A percentile compares a stretch with the other conserved stretches of the same genome.
These are phyloP conservation scores for Skeletonema menzelii DNA, from an alignment of 108 stramenopile species.

Conservation along the genomic window DNA sequence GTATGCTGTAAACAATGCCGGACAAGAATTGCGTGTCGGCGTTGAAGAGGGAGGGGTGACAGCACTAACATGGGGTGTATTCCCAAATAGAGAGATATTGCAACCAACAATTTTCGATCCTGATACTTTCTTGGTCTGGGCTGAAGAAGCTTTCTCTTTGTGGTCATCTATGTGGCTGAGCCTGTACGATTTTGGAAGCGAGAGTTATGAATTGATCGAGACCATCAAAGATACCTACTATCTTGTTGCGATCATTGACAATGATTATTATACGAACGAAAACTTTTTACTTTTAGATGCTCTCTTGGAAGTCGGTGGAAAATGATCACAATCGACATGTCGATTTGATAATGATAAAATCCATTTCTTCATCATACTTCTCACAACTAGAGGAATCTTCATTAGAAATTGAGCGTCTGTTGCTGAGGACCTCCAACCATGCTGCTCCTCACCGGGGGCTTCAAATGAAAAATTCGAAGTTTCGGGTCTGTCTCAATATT, in stretches of 20 bases:
- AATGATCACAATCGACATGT: slow-evolving; percentile 1
- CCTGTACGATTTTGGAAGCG: slow-evolving; percentile 88
- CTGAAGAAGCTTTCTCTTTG: slow-evolving; percentile 93
- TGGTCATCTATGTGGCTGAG: slow-evolving; percentile 94
- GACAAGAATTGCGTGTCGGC: slow-evolving; percentile 58
- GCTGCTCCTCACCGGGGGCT: slow-evolving; percentile 49
- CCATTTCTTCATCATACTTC: not conserved
- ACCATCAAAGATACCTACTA: slow-evolving; percentile 89
- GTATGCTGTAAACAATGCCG: slow-evolving; percentile 80
- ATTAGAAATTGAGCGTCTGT: slow-evolving; percentile 68
- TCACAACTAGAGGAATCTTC: no score
- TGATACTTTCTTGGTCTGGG: slow-evolving; percentile 89
- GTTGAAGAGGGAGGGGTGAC: slow-evolving; percentile 69
- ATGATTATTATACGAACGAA: slow-evolving; percentile 68
- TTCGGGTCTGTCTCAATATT: slow-evolving; percentile 53
- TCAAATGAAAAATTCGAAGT: slow-evolving; percentile 74
- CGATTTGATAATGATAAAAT: not conserved
- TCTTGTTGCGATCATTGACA: slow-evolving; percentile 95
- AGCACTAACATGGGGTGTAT: slow-evolving; percentile 90
- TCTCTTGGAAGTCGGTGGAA: slow-evolving; percentile 29
- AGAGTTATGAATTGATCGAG: slow-evolving; percentile 83
- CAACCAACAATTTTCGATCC: slow-evolving; percentile 99
- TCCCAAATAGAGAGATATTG: slow-evolving; percentile 87
- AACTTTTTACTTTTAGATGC: slow-evolving; percentile 29
- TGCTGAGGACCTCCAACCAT: slow-evolving; percentile 62